Percentiles rank a stretch among this genome's conserved stretches.
These are phyloP conservation scores for Talaromyces liani DNA, from an alignment of 495 filamentous ascomycete species.

Conservation along the genomic window DNA sequence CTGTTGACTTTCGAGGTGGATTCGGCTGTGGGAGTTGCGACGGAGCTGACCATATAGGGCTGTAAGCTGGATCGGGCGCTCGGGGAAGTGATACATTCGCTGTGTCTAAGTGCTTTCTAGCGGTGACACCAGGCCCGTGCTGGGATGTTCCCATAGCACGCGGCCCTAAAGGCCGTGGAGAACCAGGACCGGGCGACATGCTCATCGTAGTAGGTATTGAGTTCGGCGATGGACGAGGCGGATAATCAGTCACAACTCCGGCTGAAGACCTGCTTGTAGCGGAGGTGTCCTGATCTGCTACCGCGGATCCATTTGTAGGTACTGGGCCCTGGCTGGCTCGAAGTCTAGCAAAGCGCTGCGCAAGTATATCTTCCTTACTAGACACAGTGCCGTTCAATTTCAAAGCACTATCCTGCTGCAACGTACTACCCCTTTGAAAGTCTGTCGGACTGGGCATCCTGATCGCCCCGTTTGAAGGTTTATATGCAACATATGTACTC, in stretches of 20 bases:
- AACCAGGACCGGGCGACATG: slow-evolving; percentile 18
- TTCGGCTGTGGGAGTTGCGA: slow-evolving; percentile 33
- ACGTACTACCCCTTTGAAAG: slow-evolving; percentile 23
- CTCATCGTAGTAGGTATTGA: slow-evolving; percentile 13
- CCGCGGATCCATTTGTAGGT: not conserved
- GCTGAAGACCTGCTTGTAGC: slow-evolving; percentile 27
- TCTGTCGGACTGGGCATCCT: slow-evolving; percentile 40
- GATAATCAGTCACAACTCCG: slow-evolving; percentile 22
- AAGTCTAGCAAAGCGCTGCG: slow-evolving; percentile 39
- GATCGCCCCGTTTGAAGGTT: slow-evolving; percentile 8
- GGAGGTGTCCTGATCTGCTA: slow-evolving; percentile 19
- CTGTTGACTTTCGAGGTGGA: slow-evolving; percentile 42
- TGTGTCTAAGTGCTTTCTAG: slow-evolving; percentile 49
- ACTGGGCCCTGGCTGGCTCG: slow-evolving; percentile 19
- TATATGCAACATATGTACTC: slow-evolving; percentile 15
- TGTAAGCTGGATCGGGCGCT: slow-evolving; percentile 80
- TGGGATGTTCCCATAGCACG: slow-evolving; percentile 47
- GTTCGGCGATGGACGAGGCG: slow-evolving; percentile 20
- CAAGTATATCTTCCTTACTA: slow-evolving; percentile 30
- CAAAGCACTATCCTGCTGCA: slow-evolving; percentile 11
- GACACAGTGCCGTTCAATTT: slow-evolving; percentile 20
- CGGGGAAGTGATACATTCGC: slow-evolving; percentile 57
- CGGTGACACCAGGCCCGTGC: slow-evolving; percentile 38
- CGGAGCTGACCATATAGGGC: slow-evolving; percentile 48
- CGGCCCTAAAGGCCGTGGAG: slow-evolving; percentile 41